These are phyloP conservation scores for Graphium sp. DNA, from an alignment of 2,329 filamentous ascomycete genomes.

Conservation along the genomic window DNA sequence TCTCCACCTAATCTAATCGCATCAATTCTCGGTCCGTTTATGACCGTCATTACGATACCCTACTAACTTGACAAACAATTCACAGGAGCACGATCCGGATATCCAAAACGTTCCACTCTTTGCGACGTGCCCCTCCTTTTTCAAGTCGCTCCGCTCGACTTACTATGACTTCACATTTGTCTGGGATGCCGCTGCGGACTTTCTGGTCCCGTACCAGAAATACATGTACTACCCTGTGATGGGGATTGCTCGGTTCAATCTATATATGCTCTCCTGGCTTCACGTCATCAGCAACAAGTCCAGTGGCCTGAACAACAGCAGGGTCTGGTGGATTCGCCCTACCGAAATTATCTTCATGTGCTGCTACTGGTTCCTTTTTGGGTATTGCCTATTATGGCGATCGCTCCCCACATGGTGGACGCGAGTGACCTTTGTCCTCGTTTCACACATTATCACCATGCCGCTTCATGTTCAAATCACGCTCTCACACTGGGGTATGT, in stretches of 20 bases:
- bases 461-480: conserved; percentile 58
- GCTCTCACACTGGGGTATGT: conserved; percentile 58
- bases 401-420: conserved; percentile 38
- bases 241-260: conserved; percentile 53
- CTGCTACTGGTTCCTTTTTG: conserved; percentile 53
- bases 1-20: too few species aligned
- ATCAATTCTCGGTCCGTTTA: too few species aligned
- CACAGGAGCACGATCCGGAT: conserved; percentile 36
- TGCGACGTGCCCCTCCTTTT: conserved; percentile 48
- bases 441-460: conserved; percentile 49
- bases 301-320: conserved; percentile 33
- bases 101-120: conserved; percentile 55
- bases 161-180: conserved; percentile 44
- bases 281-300: conserved; percentile 42
- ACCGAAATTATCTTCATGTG: conserved; percentile 45
- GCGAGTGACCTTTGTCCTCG: conserved; percentile 43
- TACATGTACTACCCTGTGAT: conserved; percentile 56
- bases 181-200: conserved; percentile 43
- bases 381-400: conserved; percentile 46
- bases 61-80: conserved; percentile 5
- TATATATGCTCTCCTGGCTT: conserved; percentile 50
- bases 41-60: background rate
- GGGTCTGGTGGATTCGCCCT: conserved; percentile 51
- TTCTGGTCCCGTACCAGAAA: conserved; percentile 42
- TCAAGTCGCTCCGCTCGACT: conserved; percentile 42